A percentile compares a stretch with the other conserved stretches of the same genome.
Evolutionary conservation across 2,329 filamentous ascomycete species (phyloP).

Genomic region (Colletotrichum sp.): DNA sequence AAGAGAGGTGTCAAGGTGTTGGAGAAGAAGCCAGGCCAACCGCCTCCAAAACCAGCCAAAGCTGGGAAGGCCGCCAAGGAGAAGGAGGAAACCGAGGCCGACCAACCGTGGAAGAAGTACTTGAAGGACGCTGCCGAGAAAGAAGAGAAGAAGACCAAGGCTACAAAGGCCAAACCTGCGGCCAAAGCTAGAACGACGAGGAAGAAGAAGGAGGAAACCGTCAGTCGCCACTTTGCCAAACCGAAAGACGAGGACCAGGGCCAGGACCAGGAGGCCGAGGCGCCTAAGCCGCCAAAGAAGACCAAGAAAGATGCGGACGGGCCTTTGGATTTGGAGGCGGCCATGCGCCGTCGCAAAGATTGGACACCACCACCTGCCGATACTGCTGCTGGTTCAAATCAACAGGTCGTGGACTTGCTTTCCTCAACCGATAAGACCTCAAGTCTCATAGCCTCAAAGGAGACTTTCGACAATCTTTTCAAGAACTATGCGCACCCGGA

Average conservation of each 20-base stretch:
- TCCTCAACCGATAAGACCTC: slow-evolving; percentile 26
- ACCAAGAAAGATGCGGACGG: slow-evolving; percentile 25
- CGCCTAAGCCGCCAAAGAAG: neutral
- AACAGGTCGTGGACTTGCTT: slow-evolving; percentile 32
- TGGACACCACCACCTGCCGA: slow-evolving; percentile 71
- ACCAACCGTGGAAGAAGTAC: slow-evolving; percentile 41
- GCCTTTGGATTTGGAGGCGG: slow-evolving; percentile 47
- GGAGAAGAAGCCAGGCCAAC: slow-evolving; percentile 16
- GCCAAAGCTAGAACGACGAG: slow-evolving; percentile 20
- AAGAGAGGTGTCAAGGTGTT: slow-evolving; percentile 12
- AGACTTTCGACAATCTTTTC: slow-evolving; percentile 49
- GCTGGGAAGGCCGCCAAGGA: neutral
- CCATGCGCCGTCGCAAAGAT: slow-evolving; percentile 59
- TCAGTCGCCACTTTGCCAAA: slow-evolving; percentile 38
- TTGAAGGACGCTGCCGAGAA: slow-evolving; percentile 9
- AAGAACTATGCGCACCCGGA: slow-evolving; percentile 45
- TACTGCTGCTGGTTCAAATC: slow-evolving; percentile 31
- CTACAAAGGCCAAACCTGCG: slow-evolving; percentile 26
- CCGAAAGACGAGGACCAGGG: slow-evolving; percentile 16
- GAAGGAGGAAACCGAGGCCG: neutral
- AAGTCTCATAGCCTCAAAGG: slow-evolving; percentile 21
- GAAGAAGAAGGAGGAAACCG: slow-evolving; percentile 31
- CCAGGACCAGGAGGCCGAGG: slow-evolving; percentile 25
- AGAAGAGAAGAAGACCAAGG: neutral
- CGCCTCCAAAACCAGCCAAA: neutral